A percentile compares a stretch with the other conserved stretches of the same genome.
Evolutionary conservation across 208 protist genomes (phyloP).

Genomic region (Phytomonas sp.): DNA sequence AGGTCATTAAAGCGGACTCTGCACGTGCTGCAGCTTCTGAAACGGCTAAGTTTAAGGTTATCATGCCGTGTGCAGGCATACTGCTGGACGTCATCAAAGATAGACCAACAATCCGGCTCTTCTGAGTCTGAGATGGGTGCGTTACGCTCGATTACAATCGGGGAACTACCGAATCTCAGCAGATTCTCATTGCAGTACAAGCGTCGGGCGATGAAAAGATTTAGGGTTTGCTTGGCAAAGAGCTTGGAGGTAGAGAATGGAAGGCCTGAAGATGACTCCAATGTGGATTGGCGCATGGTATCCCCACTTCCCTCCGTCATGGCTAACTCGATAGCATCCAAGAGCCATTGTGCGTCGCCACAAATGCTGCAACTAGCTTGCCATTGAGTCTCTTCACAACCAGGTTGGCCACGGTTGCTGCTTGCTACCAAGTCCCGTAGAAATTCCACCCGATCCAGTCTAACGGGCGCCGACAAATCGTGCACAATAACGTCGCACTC

Average conservation of each 20-base stretch:
- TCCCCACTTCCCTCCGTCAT: neutral
- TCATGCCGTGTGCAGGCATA: constrained; percentile 49
- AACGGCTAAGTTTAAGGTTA: constrained; percentile 39
- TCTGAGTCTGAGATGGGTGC: constrained; percentile 48
- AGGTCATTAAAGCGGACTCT: constrained; percentile 80
- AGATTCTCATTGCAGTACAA: constrained; percentile 35
- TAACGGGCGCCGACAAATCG: neutral
- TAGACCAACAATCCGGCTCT: constrained; percentile 65
- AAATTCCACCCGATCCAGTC: constrained; percentile 1
- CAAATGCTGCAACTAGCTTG: constrained; percentile 12
- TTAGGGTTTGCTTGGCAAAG: constrained; percentile 41
- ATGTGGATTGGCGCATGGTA: neutral
- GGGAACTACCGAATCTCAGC: constrained; percentile 33
- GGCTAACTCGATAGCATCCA: constrained; percentile 1
- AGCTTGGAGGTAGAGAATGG: neutral
- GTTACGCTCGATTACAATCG: constrained; percentile 29
- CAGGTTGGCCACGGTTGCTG: neutral
- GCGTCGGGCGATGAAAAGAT: constrained; percentile 64
- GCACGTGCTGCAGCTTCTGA: constrained; percentile 81
- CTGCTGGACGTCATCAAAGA: constrained; percentile 65
- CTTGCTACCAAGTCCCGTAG: neutral
- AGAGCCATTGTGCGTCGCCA: constrained; percentile 5
- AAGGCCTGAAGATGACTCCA: neutral
- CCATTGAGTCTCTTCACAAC: neutral
- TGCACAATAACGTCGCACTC: neutral